Conservation (phyloP, 164 flowering plant species). For the Vitis cinerea region DNA sequence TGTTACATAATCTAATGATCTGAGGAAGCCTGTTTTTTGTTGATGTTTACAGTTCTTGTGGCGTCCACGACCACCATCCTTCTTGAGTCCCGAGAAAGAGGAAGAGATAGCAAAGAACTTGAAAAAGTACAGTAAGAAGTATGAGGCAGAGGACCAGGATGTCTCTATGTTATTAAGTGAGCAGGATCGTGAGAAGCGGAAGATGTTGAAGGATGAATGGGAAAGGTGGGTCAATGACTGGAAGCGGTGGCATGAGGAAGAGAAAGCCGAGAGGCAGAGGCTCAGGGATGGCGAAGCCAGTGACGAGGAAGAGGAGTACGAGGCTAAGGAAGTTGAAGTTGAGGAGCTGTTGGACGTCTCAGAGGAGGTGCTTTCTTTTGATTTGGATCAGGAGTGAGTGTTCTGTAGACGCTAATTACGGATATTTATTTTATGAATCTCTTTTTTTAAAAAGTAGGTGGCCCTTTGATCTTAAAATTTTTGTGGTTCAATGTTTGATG, state of each 20-base stretch:
- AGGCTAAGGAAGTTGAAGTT: slow-evolving; percentile 90
- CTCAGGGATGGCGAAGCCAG: slow-evolving; percentile 92
- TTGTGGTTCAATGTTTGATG: too few species aligned
- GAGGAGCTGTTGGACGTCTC: slow-evolving; percentile 71
- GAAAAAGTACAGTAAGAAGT: slow-evolving; percentile 93
- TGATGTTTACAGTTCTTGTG: slow-evolving; percentile 58
- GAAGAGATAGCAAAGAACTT: slow-evolving; percentile 93
- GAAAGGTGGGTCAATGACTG: slow-evolving; percentile 72
- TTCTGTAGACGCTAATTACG: too few species aligned
- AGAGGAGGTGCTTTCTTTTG: slow-evolving; percentile 62
- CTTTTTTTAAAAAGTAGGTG: too few species aligned
- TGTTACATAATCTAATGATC: neutral
- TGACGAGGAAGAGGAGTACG: slow-evolving; percentile 94
- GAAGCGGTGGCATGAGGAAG: slow-evolving; percentile 74
- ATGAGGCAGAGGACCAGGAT: slow-evolving; percentile 94
- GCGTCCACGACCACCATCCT: slow-evolving; percentile 93
- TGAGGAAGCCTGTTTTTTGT: neutral
- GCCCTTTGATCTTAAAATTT: too few species aligned
- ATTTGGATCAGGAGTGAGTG: slow-evolving; percentile 50
- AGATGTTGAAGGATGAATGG: slow-evolving; percentile 84
- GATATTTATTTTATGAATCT: too few species aligned
- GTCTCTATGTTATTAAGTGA: slow-evolving; percentile 78
- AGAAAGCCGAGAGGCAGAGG: slow-evolving; percentile 52
- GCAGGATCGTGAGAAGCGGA: slow-evolving; percentile 90
- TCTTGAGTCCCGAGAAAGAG: slow-evolving; percentile 78